Evolutionary conservation across 306 rosid genomes (phyloP).

Genomic region (Cyamopsis tetragonoloba): DNA sequence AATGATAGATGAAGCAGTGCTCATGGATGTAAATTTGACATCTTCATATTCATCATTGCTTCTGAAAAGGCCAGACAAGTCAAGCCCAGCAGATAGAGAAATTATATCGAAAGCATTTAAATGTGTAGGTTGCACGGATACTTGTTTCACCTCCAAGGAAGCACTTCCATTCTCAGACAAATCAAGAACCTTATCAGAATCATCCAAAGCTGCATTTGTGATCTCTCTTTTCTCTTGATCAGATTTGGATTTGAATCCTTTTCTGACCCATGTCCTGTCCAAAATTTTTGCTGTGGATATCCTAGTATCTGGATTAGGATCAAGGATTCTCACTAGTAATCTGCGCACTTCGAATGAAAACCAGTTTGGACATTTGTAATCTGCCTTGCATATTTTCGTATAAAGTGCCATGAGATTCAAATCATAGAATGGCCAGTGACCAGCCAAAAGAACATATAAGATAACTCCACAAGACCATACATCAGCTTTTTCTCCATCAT

Average conservation of each 20-base stretch:
- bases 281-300: conserved; percentile 27
- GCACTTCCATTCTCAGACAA: conserved; percentile 14
- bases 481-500: conserved; percentile 40
- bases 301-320: conserved; percentile 36
- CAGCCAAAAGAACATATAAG: conserved; percentile 41
- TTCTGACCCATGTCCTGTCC: conserved; percentile 37
- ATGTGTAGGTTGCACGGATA: conserved; percentile 14
- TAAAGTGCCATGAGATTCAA: conserved; percentile 34
- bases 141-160: conserved; percentile 30
- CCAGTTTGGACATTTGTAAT: conserved; percentile 41
- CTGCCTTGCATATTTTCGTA: conserved; percentile 28
- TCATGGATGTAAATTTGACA: conserved; percentile 35
- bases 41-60: conserved; percentile 3
- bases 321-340: conserved; percentile 30
- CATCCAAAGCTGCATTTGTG: not conserved
- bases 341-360: conserved; percentile 35
- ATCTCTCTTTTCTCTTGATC: conserved; percentile 18
- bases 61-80: conserved; percentile 39
- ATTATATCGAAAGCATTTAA: conserved; percentile 48
- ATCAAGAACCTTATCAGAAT: conserved; percentile 18
- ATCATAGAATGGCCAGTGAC: conserved; percentile 43
- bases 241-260: conserved; percentile 11
- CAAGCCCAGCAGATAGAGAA: conserved; percentile 38
- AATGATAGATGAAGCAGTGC: conserved; percentile 32
- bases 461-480: conserved; percentile 49